Evolutionary conservation across 179 eudicot genomes (phyloP).

Genomic region (Beta macrorhiza): DNA sequence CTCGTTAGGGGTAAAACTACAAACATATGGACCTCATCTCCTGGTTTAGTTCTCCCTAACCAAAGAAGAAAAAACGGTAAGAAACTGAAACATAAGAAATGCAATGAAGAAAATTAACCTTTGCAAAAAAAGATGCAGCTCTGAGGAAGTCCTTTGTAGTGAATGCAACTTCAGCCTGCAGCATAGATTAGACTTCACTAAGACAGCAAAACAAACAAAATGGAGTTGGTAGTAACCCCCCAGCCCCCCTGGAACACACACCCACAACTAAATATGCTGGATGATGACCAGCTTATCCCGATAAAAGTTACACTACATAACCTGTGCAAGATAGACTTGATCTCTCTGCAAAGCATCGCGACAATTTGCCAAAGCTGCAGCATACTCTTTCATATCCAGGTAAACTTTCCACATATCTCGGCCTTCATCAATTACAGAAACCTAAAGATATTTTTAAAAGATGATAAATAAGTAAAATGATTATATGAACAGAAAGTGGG

Average conservation of each 20-base stretch:
- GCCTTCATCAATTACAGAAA: constrained; percentile 92
- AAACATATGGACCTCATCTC: background rate
- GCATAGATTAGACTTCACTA: constrained; percentile 16
- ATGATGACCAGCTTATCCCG: background rate
- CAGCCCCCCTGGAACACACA: no score
- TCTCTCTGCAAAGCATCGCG: constrained; percentile 92
- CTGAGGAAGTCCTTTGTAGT: constrained; percentile 78
- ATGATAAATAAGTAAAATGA: constrained; percentile 17
- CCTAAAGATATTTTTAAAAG: constrained; percentile 41
- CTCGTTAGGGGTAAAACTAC: background rate
- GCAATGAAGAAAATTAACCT: constrained; percentile 41
- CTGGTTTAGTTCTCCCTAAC: no score
- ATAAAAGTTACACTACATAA: constrained; percentile 20
- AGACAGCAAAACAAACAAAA: constrained; percentile 5
- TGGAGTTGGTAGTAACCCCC: background rate
- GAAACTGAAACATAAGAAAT: constrained; percentile 10
- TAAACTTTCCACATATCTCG: constrained; percentile 99
- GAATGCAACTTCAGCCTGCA: constrained; percentile 98
- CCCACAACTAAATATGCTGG: background rate
- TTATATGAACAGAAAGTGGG: constrained; percentile 14
- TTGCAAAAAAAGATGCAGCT: constrained; percentile 96
- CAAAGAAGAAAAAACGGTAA: background rate
- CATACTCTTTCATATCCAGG: constrained; percentile 78
- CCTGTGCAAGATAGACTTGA: constrained; percentile 97
- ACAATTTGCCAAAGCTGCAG: constrained; percentile 87